Conservation (phyloP, 2,329 filamentous ascomycete genomes). For the Neonectria neomacrospora region DNA sequence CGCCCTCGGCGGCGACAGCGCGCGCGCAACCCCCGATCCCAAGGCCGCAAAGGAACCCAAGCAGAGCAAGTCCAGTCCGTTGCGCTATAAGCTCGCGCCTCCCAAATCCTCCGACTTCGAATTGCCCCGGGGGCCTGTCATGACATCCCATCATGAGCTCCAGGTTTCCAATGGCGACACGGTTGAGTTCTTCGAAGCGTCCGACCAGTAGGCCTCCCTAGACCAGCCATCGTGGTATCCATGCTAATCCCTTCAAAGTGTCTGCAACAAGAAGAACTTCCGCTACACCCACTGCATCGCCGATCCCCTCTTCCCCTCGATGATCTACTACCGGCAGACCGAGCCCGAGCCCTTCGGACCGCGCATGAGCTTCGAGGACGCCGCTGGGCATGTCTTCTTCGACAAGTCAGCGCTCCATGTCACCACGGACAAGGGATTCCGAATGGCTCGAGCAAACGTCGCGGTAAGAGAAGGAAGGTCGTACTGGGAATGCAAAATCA, state of each 20-base stretch:
- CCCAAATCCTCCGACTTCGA: constrained; percentile 72
- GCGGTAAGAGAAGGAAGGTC: constrained; percentile 88
- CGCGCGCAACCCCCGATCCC: constrained; percentile 67
- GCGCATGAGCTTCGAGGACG: constrained; percentile 92
- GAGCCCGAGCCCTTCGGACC: constrained; percentile 86
- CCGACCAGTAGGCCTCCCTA: constrained; percentile 66
- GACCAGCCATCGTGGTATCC: neutral
- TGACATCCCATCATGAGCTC: constrained; percentile 66
- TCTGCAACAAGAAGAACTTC: constrained; percentile 77
- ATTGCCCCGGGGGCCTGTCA: constrained; percentile 65
- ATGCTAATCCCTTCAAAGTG: constrained; percentile 50
- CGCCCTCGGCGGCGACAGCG: constrained; percentile 57
- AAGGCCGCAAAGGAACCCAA: constrained; percentile 54
- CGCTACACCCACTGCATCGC: constrained; percentile 92
- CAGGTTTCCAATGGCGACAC: constrained; percentile 60
- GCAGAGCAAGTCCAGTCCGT: constrained; percentile 60
- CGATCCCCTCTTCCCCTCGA: constrained; percentile 86
- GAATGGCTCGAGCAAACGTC: constrained; percentile 90
- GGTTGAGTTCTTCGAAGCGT: constrained; percentile 70
- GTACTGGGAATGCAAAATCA: constrained; percentile 94
- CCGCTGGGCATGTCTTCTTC: constrained; percentile 85
- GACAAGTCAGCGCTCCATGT: constrained; percentile 79
- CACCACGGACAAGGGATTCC: constrained; percentile 92
- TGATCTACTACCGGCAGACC: constrained; percentile 88
- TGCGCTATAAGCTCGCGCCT: constrained; percentile 72